Evolutionary conservation across 2,329 filamentous ascomycete species (phyloP), one percentile per base, ranked within the genome.

Genomic region (Colletotrichum liaoningense): DNA sequence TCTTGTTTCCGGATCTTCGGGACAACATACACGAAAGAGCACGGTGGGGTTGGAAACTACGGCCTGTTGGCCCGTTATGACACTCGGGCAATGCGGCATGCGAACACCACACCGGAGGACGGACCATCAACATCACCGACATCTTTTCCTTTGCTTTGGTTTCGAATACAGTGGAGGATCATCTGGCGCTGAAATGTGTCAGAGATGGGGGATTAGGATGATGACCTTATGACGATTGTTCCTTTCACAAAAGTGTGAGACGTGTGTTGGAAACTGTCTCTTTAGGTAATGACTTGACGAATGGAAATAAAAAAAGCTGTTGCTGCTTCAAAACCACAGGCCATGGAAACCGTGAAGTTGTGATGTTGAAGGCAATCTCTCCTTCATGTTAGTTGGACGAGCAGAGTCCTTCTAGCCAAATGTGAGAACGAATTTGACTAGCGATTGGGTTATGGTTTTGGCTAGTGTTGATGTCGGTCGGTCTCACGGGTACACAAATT

Each of bases 271-370:
- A 80, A 80, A 80, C 33, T 78, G 80, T 80, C 78, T 81, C 78
- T 81, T 80, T 72, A 80, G 81, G 83, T 82, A 81, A 82, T 80
- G 82, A 84, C 79, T 81, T 80, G 78, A 83, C 76, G 81, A 81
- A 79, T 77, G 79, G 79, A 80, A 75, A 74, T 79, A 79, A 73
- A 84, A 84, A 84, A 84, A 84, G 80, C 80, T 80, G 77, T 79
- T 79, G 42, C 28, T 67, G 72, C 69, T 72, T 68, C 57, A 73
- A 19, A 62, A 71, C 24, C 9, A 16, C 22, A 19, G 22, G 16
- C 5, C 4, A 14, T 11, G n/a, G 4, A 24, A n/a, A 55, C 11
- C 6, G 16, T 49, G 42, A 19, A 5, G 16, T 49, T n/a, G 42
- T 49, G 42, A n/a, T 9, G 16, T n/a, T 3, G 42, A 49, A 49